Conservation (phyloP, 345 rosid genomes). For the Brassica napus region Da-Ae NC_063443.1:16563501-16564000, state of each 20-base stretch:
- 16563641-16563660: background rate
- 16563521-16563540: conserved; percentile 27
- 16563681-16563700: background rate
- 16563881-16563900: conserved; percentile 12
- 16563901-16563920: background rate
- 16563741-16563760: background rate
- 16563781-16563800: background rate
- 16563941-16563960: conserved; percentile 21
- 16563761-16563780: background rate
- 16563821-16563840: background rate
- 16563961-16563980: conserved; percentile 22
- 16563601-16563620: background rate
- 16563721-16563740: background rate
- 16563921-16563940: background rate
- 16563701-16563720: background rate
- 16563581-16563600: background rate
- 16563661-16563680: background rate
- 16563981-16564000: conserved; percentile 9
- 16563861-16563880: background rate
- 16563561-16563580: background rate
- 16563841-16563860: background rate
- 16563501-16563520: conserved; percentile 24
- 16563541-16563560: background rate
- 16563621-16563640: conserved; percentile 19
- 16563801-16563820: background rate